Base-by-base conservation (phyloP, 108 stramenopile genomes). In the Conticribra weissflogii region DNA sequence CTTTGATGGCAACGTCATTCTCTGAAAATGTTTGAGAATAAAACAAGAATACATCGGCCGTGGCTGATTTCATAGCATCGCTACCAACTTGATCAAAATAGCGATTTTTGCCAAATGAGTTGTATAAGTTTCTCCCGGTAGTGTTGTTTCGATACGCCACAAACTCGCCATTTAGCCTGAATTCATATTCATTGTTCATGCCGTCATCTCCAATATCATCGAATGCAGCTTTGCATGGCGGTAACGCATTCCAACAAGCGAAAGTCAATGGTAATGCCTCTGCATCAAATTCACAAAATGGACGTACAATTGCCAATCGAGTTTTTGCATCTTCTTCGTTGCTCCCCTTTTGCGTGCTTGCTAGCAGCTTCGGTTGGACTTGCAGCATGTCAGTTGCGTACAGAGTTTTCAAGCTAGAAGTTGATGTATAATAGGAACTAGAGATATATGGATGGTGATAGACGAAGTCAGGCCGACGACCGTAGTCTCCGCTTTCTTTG, bases 271-370 rank as follows among this genome's bases (percentile, higher is more conserved):
- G 85, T 29, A 86, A 54, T 0, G 85, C 80, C 48, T 80, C 85
- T 48, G 85, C 85, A 78, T 86, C 85, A 54, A 83, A 86, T 41
- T 81, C 85, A 53, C 85, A 86, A 46, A 86, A 86, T 4, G 85
- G 85, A 0, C 85, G 75, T 4, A 86, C 80, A 12, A 86, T 78
- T 3, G 85, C 85, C 8, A 86, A 49, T 0, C 82, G 70, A 8
- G 85, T 82, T 45, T 76, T 80, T 14, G 58, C 57, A 34, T 79
- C 72, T 18, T 36, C 45, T 32, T 64, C 41, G 18, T 28, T 22
- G 23, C 41, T 31, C 1, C 66, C 53, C 21, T 24, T 44, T n/a
- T 53, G 64, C 46, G 46, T 65, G 22, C 33, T 63, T 45, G 31
- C 17, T 25, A 47, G 16, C 21, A 80, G 30, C 29, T 71, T 77